Base-by-base conservation (phyloP, 2,329 filamentous ascomycete genomes). In the Colletotrichum euphorbiae region DNA sequence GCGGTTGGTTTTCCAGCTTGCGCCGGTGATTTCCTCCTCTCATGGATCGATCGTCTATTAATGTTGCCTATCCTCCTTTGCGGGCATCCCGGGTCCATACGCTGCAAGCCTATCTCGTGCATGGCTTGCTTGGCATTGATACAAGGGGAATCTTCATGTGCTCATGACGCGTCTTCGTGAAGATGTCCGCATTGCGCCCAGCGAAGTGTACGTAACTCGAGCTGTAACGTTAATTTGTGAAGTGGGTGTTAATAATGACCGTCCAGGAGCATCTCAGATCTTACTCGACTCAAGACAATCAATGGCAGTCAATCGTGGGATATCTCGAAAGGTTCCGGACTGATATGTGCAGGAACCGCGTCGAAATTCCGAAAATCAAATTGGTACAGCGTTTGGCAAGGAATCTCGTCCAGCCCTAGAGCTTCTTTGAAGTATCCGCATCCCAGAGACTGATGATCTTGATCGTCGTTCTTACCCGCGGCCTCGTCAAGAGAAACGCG, bases 351-450 rank as follows among this genome's bases (percentile, higher is more conserved):
- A 65, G 62, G 62, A 3, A 45, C 62, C 21, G 62, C 54, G 11
- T 65, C 62, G 5, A 65, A 45, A n/a, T 65, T 60, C n/a, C 54
- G 62, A 24, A 59, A 59, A n/a, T 65, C 62, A 3, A 36, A 52
- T 46, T 59, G 54, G 36, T 59, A 65, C 17, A 54, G 62, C 19
- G 62, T 65, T 3, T 65, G 62, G 62, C 54, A 65, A 13, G n/a
- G n/a, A n/a, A n/a, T n/a, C n/a, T n/a, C n/a, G n/a, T n/a, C n/a
- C n/a, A n/a, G n/a, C n/a, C n/a, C n/a, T n/a, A n/a, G n/a, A n/a
- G n/a, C n/a, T n/a, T n/a, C n/a, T n/a, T n/a, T n/a, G n/a, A n/a
- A n/a, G n/a, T n/a, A n/a, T n/a, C n/a, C n/a, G n/a, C n/a, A n/a
- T n/a, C n/a, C n/a, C n/a, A n/a, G n/a, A n/a, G n/a, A n/a, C n/a